A percentile compares a stretch with the other conserved stretches of the same genome.
Conservation (phyloP, 352 stramenopile genomes). For the Globisporangium takayamanum region DNA sequence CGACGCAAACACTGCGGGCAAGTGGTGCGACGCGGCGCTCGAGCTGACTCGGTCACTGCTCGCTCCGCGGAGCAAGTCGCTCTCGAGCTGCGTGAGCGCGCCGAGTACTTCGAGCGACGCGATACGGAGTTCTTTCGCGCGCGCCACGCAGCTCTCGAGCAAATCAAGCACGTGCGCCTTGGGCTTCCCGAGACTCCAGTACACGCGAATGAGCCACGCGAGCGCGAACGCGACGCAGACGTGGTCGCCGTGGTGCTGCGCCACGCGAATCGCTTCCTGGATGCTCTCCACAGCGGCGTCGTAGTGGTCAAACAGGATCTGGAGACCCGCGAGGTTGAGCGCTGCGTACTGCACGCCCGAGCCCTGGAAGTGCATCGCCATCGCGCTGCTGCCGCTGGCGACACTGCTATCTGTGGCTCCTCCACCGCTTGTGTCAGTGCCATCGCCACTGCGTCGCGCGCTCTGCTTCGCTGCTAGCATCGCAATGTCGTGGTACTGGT, state of each 20-base stretch:
- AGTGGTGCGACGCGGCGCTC: slow-evolving; percentile 12
- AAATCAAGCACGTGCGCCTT: slow-evolving; percentile 43
- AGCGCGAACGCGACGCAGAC: slow-evolving; percentile 91
- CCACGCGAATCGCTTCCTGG: slow-evolving; percentile 90
- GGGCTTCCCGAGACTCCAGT: slow-evolving; percentile 49
- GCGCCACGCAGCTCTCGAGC: slow-evolving; percentile 48
- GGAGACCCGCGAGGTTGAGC: slow-evolving; percentile 83
- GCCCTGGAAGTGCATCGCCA: slow-evolving; percentile 39
- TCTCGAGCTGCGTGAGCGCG: slow-evolving; percentile 43
- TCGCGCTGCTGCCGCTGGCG: not conserved
- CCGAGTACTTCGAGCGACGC: slow-evolving; percentile 44
- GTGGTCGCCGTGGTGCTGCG: slow-evolving; percentile 89
- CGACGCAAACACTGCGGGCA: slow-evolving; percentile 27
- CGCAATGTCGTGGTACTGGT: slow-evolving; percentile 91
- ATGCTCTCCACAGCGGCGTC: slow-evolving; percentile 76
- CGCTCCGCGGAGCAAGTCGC: slow-evolving; percentile 30
- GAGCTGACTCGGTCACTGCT: not conserved
- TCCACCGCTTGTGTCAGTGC: not conserved
- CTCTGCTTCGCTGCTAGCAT: slow-evolving; percentile 36
- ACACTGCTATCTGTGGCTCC: no score
- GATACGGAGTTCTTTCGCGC: slow-evolving; percentile 46
- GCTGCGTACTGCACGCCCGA: slow-evolving; percentile 87
- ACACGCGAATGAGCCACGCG: slow-evolving; percentile 79
- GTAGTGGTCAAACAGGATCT: slow-evolving; percentile 83
- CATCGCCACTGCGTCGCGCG: not conserved